phyloP scores from a whole-genome alignment of 441 rosid species.

The Jatropha podagrica region DNA sequence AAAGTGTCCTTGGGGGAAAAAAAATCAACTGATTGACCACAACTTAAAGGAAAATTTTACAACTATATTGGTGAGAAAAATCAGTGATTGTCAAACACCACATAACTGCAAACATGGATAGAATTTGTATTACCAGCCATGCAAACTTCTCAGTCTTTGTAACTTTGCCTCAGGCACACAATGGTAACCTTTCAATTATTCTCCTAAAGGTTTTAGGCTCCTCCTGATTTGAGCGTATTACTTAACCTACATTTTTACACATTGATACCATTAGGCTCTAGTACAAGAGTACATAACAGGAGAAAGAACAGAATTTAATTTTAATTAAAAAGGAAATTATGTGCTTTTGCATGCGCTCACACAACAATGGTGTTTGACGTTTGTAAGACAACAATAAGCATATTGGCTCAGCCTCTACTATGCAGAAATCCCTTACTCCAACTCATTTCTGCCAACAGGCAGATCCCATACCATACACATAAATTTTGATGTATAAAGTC shows the following conservation, averaged over 20 bases:
- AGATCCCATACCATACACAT: background rate
- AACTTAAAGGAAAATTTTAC: constrained; percentile 22
- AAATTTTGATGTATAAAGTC: background rate
- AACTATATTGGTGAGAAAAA: constrained; percentile 21
- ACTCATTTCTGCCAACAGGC: background rate
- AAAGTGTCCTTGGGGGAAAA: background rate
- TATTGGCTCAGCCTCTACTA: too few species aligned
- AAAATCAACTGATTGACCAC: background rate
- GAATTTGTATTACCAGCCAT: constrained; percentile 14
- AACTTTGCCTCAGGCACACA: constrained; percentile 1
- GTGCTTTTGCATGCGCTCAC: background rate
- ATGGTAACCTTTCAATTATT: constrained; percentile 11
- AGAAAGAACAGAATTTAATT: background rate
- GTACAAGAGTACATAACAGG: background rate
- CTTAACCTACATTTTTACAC: constrained; percentile 52
- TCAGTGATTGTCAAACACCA: constrained; percentile 18
- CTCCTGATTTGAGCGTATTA: constrained; percentile 60
- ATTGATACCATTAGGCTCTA: background rate
- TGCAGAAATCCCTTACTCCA: background rate
- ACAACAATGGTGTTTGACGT: background rate
- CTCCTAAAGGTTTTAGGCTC: constrained; percentile 35
- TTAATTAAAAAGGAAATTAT: background rate
- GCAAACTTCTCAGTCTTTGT: background rate
- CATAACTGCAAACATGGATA: constrained; percentile 4
- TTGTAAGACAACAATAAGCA: background rate